phyloP scores from a whole-genome alignment of 2,329 filamentous ascomycete genomes.

The Gnomoniopsis sp. region DNA sequence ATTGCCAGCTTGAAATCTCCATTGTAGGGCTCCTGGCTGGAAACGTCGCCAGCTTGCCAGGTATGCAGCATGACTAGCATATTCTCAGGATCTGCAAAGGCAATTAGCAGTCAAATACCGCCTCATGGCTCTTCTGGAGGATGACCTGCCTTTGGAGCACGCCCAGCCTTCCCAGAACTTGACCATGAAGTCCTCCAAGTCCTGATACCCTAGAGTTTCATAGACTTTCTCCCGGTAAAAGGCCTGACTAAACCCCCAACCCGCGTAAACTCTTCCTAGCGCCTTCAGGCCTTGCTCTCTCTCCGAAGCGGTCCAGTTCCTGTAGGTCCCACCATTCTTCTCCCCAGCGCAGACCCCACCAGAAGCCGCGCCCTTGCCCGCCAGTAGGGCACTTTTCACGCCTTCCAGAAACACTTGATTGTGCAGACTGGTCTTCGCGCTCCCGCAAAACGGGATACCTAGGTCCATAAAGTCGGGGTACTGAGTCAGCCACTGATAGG shows the following conservation, averaged over 20 bases:
- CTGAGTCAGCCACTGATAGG: constrained; percentile 49
- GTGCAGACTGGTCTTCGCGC: constrained; percentile 47
- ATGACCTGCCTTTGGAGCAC: constrained; percentile 15
- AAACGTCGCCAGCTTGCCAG: constrained; percentile 73
- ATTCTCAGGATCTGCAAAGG: constrained; percentile 32
- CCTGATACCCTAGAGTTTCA: constrained; percentile 61
- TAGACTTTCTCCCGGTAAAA: constrained; percentile 74
- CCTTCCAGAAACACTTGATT: constrained; percentile 56
- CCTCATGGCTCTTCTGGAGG: not conserved
- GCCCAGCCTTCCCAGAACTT: constrained; percentile 77
- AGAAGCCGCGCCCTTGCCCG: constrained; percentile 28
- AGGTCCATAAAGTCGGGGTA: constrained; percentile 45
- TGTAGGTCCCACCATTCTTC: not conserved
- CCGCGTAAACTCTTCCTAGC: constrained; percentile 71
- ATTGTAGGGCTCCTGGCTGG: constrained; percentile 64
- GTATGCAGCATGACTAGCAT: constrained; percentile 54
- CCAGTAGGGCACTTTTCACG: constrained; percentile 42
- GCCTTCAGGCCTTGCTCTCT: constrained; percentile 55
- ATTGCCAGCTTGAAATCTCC: constrained; percentile 64
- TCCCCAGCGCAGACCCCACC: constrained; percentile 13
- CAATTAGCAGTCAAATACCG: not conserved
- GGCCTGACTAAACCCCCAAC: constrained; percentile 76
- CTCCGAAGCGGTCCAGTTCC: constrained; percentile 23
- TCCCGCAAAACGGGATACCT: constrained; percentile 47
- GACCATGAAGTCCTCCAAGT: constrained; percentile 70